Percentiles rank a stretch among this genome's conserved stretches.
phyloP scores from a whole-genome alignment of 305 asterid species.

The Plantago rigida region DNA sequence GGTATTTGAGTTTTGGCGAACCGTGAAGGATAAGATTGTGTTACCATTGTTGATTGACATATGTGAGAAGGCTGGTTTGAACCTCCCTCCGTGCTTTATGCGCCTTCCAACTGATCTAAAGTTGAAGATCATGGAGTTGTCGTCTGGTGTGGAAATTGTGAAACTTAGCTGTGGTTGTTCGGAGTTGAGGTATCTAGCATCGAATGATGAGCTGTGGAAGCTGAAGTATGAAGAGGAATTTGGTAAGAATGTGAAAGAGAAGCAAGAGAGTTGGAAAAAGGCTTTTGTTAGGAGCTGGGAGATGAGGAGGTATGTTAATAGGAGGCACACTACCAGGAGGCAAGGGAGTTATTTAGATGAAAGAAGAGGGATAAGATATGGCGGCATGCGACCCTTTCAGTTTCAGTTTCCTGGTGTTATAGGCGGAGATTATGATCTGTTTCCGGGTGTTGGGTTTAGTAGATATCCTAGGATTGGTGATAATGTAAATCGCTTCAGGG shows the following conservation, averaged over 20 bases:
- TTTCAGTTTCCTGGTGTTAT: conserved; percentile 29
- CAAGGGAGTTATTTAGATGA: conserved; percentile 9
- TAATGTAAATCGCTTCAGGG: conserved; percentile 6
- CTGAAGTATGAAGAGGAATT: conserved; percentile 49
- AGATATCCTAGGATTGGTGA: conserved; percentile 7
- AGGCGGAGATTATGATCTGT: conserved; percentile 39
- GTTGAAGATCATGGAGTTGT: conserved; percentile 53
- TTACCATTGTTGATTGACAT: conserved; percentile 77
- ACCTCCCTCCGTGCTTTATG: conserved; percentile 75
- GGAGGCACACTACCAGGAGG: conserved; percentile 28
- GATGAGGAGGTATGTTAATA: conserved; percentile 20
- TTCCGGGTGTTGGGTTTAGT: conserved; percentile 20
- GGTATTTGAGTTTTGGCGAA: conserved; percentile 69
- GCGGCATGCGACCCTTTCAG: conserved; percentile 28
- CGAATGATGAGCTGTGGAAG: conserved; percentile 76
- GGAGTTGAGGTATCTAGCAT: conserved; percentile 49
- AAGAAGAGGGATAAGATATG: conserved; percentile 27
- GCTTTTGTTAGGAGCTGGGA: conserved; percentile 42
- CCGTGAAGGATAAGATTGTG: conserved; percentile 58
- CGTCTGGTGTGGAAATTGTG: conserved; percentile 60
- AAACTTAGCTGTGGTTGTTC: conserved; percentile 50
- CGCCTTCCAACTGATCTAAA: conserved; percentile 69
- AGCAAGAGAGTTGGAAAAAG: conserved; percentile 51
- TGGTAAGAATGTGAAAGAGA: conserved; percentile 25
- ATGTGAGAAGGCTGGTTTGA: conserved; percentile 53